Percentiles rank a stretch among this genome's conserved stretches.
Conservation (phyloP, 306 rosid genomes). For the Malus fusca region DNA sequence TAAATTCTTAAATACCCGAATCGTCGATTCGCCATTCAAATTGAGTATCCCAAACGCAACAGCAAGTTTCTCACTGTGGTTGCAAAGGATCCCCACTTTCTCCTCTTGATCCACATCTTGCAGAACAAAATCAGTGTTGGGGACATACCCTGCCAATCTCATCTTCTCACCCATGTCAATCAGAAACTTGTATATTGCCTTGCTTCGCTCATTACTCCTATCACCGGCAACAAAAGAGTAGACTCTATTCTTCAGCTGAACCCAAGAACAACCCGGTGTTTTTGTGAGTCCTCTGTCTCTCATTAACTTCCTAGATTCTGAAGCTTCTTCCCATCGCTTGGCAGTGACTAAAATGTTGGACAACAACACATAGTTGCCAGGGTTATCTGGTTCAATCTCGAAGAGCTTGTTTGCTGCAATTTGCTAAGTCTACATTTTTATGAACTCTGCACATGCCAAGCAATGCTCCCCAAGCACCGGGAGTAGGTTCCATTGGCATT, state of each 20-base stretch:
- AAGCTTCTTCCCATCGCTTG: slow-evolving; percentile 52
- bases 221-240: slow-evolving; percentile 45
- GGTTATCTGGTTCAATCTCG: slow-evolving; percentile 49
- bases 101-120: slow-evolving; percentile 54
- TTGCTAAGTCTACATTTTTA: slow-evolving; percentile 37
- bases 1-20: slow-evolving; percentile 50
- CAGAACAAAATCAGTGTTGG: slow-evolving; percentile 46
- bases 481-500: slow-evolving; percentile 52
- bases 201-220: slow-evolving; percentile 27
- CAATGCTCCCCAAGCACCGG: slow-evolving; percentile 53
- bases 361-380: slow-evolving; percentile 37
- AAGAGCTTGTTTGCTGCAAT: slow-evolving; percentile 41
- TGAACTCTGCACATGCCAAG: slow-evolving; percentile 52
- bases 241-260: slow-evolving; percentile 45
- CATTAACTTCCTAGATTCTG: slow-evolving; percentile 49
- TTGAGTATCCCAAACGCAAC: slow-evolving; percentile 49
- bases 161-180: slow-evolving; percentile 38
- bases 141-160: slow-evolving; percentile 40
- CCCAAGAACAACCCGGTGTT: slow-evolving; percentile 55
- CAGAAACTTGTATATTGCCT: slow-evolving; percentile 24
- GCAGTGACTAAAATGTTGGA: slow-evolving; percentile 38
- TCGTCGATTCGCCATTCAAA: slow-evolving; percentile 34
- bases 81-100: slow-evolving; percentile 37
- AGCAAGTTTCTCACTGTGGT: slow-evolving; percentile 47
- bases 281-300: slow-evolving; percentile 41